Evolutionary conservation across 202 grass and related monocot genomes (phyloP), one percentile per base, ranked within the genome.

Genomic region (Musa balbisiana): DNA sequence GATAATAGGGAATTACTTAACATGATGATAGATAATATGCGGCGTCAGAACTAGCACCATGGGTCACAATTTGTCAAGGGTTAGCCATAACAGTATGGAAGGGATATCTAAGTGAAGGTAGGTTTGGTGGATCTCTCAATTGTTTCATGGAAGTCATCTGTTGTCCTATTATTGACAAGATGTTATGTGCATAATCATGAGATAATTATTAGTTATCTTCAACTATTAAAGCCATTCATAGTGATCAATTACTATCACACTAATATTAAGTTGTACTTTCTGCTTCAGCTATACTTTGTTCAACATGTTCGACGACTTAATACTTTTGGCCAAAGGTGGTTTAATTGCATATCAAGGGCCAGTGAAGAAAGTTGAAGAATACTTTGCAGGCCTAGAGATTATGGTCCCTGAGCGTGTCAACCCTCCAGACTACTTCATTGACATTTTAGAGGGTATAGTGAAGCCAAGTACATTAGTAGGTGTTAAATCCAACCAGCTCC

Each of bases 401-500:
- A 80, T 81, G 53, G 86, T 91, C n/a, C 91, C 88, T 84, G 88
- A 80, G 2, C 88, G 86, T 52, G 83, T 84, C 70, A 95, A 95
- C 84, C 91, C 91, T 83, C 91, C 91, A 66, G 91, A 95, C 58
- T 81, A 95, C 86, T 95, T 84, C 51, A 95, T 95, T 81, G 91
- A 95, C 79, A 91, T 95, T 70, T 88, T 95, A 79, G 88, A 95
- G 80, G 84, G 84, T 52, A 95, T 91, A 81, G 66, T 73, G 70
- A 87, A 86, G 69, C 74, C 59, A 75, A 75, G 71, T 73, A 79
- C 87, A 76, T 86, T 67, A 51, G 76, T 56, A 20, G 51, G 76
- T 78, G 54, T 79, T 59, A 83, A 86, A 76, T 76, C 76, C 76
- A 91, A 85, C 65, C 79, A 89, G n/a, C 82, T 95, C 20, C 88